phyloP scores from a whole-genome alignment of 805 yeast genomes.

The Myxozyma neotropica region DNA sequence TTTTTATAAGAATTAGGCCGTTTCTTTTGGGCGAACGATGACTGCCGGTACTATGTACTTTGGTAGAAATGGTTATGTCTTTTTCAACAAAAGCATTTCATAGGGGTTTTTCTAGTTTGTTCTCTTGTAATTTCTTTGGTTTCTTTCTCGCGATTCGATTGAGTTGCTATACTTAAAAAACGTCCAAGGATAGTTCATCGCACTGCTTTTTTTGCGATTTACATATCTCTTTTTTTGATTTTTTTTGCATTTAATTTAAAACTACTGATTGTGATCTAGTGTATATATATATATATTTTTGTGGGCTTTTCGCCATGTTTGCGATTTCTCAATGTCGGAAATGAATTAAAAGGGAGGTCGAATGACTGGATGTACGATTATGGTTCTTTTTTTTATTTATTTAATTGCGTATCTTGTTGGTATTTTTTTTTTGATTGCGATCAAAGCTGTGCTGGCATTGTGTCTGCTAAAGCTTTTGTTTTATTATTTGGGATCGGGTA shows the following conservation, averaged over 20 bases:
- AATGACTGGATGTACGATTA: slow-evolving; percentile 6
- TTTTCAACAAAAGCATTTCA: slow-evolving; percentile 35
- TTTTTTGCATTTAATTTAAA: background rate
- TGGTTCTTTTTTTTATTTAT: background rate
- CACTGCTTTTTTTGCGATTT: no score
- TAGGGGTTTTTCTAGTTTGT: slow-evolving; percentile 6
- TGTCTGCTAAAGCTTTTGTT: no score
- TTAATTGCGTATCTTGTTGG: background rate
- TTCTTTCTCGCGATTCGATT: background rate
- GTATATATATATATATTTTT: background rate
- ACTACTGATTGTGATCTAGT: background rate
- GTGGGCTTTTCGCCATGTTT: background rate
- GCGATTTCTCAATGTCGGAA: background rate
- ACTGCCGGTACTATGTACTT: background rate
- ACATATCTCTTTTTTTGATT: background rate
- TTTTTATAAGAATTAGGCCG: slow-evolving; percentile 15
- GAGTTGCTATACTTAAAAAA: no score
- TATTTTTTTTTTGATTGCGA: background rate
- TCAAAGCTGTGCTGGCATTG: no score
- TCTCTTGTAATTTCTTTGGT: background rate
- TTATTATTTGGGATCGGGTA: background rate
- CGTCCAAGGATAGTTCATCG: background rate
- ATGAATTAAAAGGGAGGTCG: background rate
- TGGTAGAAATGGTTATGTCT: slow-evolving; percentile 29
- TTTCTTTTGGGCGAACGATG: slow-evolving; percentile 26